Evolutionary conservation across 192 early-diverging fungal genomes (phyloP).

Genomic region (Polychytrium aggregatum): DNA sequence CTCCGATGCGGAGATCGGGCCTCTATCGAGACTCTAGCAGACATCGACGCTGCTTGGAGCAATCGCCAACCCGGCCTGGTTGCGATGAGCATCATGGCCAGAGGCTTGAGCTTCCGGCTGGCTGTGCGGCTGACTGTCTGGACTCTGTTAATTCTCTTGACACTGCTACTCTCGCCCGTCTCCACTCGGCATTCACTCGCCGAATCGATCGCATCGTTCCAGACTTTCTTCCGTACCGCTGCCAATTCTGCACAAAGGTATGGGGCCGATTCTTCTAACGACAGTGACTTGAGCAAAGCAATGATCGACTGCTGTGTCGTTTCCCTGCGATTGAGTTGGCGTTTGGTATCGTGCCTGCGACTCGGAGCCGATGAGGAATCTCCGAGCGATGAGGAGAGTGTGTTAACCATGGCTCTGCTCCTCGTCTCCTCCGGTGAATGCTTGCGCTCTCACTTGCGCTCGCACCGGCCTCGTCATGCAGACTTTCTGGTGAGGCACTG

Average conservation of each 20-base stretch:
- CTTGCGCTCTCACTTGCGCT: too few species aligned
- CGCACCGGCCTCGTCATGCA: too few species aligned
- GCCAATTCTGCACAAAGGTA: constrained; percentile 6
- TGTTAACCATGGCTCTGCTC: too few species aligned
- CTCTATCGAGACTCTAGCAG: background rate
- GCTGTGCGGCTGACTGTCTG: too few species aligned
- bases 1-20: too few species aligned
- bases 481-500: too few species aligned
- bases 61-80: background rate
- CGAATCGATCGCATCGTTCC: background rate
- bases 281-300: background rate
- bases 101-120: background rate
- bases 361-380: background rate
- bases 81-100: background rate
- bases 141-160: too few species aligned
- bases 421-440: too few species aligned
- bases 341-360: background rate
- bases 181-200: too few species aligned
- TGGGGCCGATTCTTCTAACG: background rate
- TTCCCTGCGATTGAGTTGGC: background rate
- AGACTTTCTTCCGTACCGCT: constrained; percentile 10
- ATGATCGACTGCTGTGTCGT: background rate
- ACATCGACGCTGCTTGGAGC: background rate
- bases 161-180: too few species aligned
- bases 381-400: constrained; percentile 1